phyloP scores from a whole-genome alignment of 352 stramenopile species.

The Phytopythium oedochilum region DNA sequence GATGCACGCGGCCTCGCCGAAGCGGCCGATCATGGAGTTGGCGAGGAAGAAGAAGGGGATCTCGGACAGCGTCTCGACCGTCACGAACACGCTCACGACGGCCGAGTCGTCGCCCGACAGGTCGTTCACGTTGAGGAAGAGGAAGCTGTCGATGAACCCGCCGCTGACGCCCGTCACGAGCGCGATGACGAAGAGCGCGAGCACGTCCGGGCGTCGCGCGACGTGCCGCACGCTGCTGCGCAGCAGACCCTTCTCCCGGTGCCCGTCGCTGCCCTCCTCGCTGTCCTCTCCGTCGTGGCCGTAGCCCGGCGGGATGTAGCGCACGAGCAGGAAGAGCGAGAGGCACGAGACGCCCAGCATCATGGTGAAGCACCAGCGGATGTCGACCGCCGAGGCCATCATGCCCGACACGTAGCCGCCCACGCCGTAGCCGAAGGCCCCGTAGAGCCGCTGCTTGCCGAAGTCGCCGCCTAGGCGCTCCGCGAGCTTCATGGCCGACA shows the following conservation, averaged over 20 bases:
- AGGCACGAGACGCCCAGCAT: constrained; percentile 29
- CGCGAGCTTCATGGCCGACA: constrained; percentile 42
- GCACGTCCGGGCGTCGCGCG: constrained; percentile 21
- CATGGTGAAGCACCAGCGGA: constrained; percentile 48
- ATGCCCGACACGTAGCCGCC: constrained; percentile 38
- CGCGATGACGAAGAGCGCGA: constrained; percentile 38
- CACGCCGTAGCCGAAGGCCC: constrained; percentile 42
- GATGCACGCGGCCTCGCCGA: constrained; percentile 38
- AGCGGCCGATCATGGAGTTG: constrained; percentile 33
- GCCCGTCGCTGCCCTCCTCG: no score
- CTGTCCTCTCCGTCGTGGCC: constrained; percentile 9
- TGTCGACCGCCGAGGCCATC: constrained; percentile 29
- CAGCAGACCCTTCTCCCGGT: constrained; percentile 13
- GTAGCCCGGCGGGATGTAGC: constrained; percentile 26
- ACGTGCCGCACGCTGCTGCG: constrained; percentile 29
- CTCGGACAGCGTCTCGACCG: constrained; percentile 50
- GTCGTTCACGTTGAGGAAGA: constrained; percentile 53
- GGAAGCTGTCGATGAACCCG: constrained; percentile 48
- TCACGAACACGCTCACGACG: constrained; percentile 49
- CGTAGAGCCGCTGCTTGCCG: constrained; percentile 53
- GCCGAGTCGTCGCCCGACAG: constrained; percentile 30
- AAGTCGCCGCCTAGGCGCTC: constrained; percentile 40
- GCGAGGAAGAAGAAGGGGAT: constrained; percentile 54
- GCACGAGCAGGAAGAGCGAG: constrained; percentile 30
- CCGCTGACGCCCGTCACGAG: constrained; percentile 45